phyloP scores from a whole-genome alignment of 768 basidiomycete species.

The Podaxis rugospora region DNA sequence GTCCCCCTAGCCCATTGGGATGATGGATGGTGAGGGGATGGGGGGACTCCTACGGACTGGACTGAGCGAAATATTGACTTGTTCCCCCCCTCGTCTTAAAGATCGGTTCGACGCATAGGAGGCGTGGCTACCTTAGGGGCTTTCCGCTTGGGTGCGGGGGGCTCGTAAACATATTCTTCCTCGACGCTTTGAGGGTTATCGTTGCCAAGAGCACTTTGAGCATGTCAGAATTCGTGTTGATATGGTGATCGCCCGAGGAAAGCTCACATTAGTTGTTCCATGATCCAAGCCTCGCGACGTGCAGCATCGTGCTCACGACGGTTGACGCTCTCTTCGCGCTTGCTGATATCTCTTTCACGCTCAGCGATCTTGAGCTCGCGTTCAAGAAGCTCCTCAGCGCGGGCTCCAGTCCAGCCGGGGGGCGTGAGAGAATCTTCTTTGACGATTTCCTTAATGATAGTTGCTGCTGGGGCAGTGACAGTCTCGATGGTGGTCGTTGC shows the following conservation, averaged over 20 bases:
- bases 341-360: conserved; percentile 81
- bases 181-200: conserved; percentile 64
- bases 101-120: conserved; percentile 83
- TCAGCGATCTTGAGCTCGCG: conserved; percentile 84
- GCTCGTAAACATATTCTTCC: conserved; percentile 81
- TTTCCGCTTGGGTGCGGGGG: conserved; percentile 64
- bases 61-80: conserved; percentile 41
- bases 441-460: conserved; percentile 84
- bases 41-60: conserved; percentile 68
- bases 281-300: conserved; percentile 85
- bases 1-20: conserved; percentile 93
- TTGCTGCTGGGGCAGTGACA: conserved; percentile 55
- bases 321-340: conserved; percentile 81
- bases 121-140: conserved; percentile 88
- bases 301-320: conserved; percentile 84
- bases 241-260: neutral
- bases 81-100: conserved; percentile 91
- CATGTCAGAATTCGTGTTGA: neutral
- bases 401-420: conserved; percentile 75
- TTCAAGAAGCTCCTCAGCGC: conserved; percentile 78
- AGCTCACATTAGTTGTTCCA: conserved; percentile 86
- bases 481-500: conserved; percentile 53
- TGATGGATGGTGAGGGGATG: conserved; percentile 44
- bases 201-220: conserved; percentile 59
- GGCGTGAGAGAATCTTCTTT: conserved; percentile 77